phyloP scores from a whole-genome alignment of 2,329 filamentous ascomycete species.

The Trichoderma pleuroti region DNA sequence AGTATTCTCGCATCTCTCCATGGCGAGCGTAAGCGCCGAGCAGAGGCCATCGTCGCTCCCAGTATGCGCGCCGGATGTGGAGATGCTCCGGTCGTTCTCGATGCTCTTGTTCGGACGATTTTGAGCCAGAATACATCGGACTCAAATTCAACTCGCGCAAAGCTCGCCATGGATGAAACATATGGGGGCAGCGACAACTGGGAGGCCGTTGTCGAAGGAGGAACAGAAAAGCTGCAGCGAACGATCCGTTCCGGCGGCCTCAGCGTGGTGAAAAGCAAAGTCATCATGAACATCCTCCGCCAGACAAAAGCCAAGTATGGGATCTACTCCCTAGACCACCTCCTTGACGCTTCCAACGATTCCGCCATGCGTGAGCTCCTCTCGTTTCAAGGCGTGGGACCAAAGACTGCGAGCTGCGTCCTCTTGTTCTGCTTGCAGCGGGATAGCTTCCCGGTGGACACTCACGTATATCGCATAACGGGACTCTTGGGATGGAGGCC shows the following conservation, averaged over 20 bases:
- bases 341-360: constrained; percentile 41
- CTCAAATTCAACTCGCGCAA: constrained; percentile 57
- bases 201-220: constrained; percentile 40
- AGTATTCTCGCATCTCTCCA: constrained; percentile 61
- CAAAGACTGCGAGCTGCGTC: constrained; percentile 54
- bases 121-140: constrained; percentile 53
- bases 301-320: constrained; percentile 53
- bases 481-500: constrained; percentile 50
- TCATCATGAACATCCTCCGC: constrained; percentile 65
- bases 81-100: constrained; percentile 48
- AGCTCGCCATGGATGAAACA: constrained; percentile 42
- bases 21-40: constrained; percentile 56
- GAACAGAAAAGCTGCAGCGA: constrained; percentile 42
- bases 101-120: constrained; percentile 50
- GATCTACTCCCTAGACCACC: constrained; percentile 46
- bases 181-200: constrained; percentile 45
- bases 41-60: constrained; percentile 59
- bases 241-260: constrained; percentile 71
- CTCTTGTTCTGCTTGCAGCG: constrained; percentile 48
- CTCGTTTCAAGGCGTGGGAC: constrained; percentile 49
- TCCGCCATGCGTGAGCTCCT: constrained; percentile 51
- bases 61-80: constrained; percentile 61
- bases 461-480: constrained; percentile 49
- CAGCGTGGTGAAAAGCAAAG: constrained; percentile 66
- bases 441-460: constrained; percentile 51